Evolutionary conservation across 1,139 yeast genomes (phyloP).

Genomic region (Magnusiomyces magnusii): DNA sequence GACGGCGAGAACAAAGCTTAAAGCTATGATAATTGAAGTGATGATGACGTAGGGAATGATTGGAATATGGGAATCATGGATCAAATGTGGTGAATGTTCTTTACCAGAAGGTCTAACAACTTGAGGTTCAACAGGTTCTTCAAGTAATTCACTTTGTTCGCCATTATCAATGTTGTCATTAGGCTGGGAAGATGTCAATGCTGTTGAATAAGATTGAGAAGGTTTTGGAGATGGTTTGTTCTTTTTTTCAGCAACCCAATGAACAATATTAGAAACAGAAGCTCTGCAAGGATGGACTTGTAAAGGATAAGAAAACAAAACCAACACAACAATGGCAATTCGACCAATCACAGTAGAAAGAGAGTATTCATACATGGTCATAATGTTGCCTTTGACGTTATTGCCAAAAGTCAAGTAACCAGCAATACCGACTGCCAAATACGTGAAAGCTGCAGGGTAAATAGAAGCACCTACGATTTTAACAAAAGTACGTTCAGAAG

Average conservation of each 20-base stretch:
- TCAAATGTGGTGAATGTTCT: background rate
- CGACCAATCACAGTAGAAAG: constrained; percentile 58
- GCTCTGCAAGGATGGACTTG: constrained; percentile 91
- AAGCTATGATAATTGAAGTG: constrained; percentile 53
- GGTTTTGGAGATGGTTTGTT: background rate
- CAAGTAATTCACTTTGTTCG: background rate
- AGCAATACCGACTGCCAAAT: constrained; percentile 62
- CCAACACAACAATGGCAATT: constrained; percentile 70
- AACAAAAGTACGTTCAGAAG: constrained; percentile 16
- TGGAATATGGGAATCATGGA: constrained; percentile 3
- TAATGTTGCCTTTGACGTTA: constrained; percentile 69
- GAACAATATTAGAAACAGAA: constrained; percentile 66
- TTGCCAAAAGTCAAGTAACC: constrained; percentile 89
- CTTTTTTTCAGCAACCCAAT: constrained; percentile 37
- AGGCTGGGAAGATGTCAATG: background rate
- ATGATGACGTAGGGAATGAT: constrained; percentile 47
- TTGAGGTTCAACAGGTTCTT: background rate
- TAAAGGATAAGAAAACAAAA: constrained; percentile 79
- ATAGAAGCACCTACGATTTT: constrained; percentile 52
- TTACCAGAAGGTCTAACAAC: background rate
- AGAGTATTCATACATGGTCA: constrained; percentile 48
- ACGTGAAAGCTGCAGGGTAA: constrained; percentile 49
- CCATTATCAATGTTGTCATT: background rate
- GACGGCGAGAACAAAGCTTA: constrained; percentile 67
- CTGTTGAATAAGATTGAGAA: background rate